Conservation (phyloP, 768 basidiomycete species). For the Tricholoma sp. region DNA sequence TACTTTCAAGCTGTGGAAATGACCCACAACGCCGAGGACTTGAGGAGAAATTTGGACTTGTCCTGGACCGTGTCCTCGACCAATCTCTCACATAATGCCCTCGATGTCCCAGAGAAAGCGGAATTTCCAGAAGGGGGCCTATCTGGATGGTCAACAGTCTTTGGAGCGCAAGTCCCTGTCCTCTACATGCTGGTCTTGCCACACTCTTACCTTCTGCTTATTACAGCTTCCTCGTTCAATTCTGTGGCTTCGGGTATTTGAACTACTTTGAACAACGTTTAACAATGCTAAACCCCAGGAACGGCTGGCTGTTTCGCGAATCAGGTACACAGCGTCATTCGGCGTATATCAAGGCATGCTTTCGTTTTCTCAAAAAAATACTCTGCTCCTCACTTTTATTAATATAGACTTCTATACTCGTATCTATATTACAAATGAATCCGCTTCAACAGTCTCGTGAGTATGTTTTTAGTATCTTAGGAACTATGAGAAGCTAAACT, state of each 20-base stretch:
- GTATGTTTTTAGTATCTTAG: constrained; percentile 4
- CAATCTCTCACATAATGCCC: too few species aligned
- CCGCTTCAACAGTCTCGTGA: constrained; percentile 35
- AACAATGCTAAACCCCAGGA: background rate
- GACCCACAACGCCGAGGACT: too few species aligned
- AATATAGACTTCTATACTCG: constrained; percentile 33
- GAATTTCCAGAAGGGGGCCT: constrained; percentile 1
- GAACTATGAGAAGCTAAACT: background rate
- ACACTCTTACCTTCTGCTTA: background rate
- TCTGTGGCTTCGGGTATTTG: constrained; percentile 30
- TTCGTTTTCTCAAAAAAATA: background rate
- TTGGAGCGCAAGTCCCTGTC: background rate
- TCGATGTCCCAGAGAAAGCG: background rate
- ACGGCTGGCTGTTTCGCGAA: background rate
- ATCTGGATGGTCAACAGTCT: background rate
- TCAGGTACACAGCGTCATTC: constrained; percentile 32
- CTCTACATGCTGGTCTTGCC: background rate
- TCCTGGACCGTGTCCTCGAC: too few species aligned
- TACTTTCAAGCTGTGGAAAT: too few species aligned
- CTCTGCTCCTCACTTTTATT: background rate
- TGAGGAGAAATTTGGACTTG: too few species aligned
- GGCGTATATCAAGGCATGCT: constrained; percentile 38
- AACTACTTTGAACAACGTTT: background rate
- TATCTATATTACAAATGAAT: constrained; percentile 29
- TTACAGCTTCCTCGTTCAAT: constrained; percentile 24